Percentiles rank a stretch among this genome's conserved stretches.
Evolutionary conservation across 805 yeast species (phyloP).

Genomic region (Spathaspora hagerdaliae): DNA sequence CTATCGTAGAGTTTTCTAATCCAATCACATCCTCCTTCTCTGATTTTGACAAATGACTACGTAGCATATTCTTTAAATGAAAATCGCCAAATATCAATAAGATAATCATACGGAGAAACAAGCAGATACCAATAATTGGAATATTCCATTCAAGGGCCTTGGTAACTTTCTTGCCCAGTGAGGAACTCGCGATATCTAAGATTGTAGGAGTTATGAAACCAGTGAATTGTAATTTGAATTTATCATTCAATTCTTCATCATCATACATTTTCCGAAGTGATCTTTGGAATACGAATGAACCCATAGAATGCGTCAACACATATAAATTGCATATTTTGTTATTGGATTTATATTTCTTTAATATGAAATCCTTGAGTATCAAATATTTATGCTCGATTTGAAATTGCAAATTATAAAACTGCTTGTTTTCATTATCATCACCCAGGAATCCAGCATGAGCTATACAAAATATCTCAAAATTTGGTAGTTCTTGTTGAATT

Average conservation of each 20-base stretch:
- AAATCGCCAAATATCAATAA: constrained; percentile 1
- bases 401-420: constrained; percentile 40
- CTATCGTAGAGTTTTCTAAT: constrained; percentile 31
- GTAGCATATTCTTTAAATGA: neutral
- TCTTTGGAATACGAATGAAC: constrained; percentile 60
- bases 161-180: constrained; percentile 28
- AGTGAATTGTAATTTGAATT: constrained; percentile 32
- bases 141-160: constrained; percentile 17
- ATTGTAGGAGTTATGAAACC: constrained; percentile 73
- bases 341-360: constrained; percentile 4
- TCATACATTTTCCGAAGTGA: constrained; percentile 29
- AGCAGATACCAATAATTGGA: constrained; percentile 22
- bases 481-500: constrained; percentile 39
- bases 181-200: constrained; percentile 50
- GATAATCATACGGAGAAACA: constrained; percentile 27
- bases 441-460: constrained; percentile 59
- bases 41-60: neutral
- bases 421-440: constrained; percentile 13
- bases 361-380: constrained; percentile 38
- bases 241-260: constrained; percentile 18
- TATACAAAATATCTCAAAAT: constrained; percentile 52
- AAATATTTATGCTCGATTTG: constrained; percentile 58
- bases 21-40: neutral
- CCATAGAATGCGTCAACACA: constrained; percentile 69
- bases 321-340: constrained; percentile 30